A percentile compares a stretch with the other conserved stretches of the same genome.
These are phyloP conservation scores for Eucalyptus pauciflora DNA, from an alignment of 345 rosid genomes.

Conservation along the genomic window DNA sequence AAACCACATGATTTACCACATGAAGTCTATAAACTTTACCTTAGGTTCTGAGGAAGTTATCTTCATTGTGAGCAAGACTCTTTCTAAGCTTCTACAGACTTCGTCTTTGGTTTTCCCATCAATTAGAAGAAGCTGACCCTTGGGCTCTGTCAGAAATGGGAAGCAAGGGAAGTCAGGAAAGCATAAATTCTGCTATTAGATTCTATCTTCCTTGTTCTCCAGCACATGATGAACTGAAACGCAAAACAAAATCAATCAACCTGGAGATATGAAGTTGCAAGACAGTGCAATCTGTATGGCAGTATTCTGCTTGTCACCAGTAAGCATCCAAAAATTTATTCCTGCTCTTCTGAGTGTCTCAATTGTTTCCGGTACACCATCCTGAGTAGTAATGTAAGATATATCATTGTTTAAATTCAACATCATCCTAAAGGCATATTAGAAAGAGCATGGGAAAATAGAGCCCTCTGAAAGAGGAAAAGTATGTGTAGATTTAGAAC, in stretches of 20 bases:
- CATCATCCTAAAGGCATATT: background rate
- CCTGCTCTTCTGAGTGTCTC: slow-evolving; percentile 92
- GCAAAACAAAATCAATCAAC: slow-evolving; percentile 18
- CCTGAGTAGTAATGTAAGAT: slow-evolving; percentile 28
- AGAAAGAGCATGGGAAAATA: background rate
- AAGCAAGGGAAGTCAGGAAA: background rate
- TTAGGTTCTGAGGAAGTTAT: slow-evolving; percentile 83
- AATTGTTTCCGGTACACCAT: slow-evolving; percentile 97
- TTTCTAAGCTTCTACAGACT: slow-evolving; percentile 79
- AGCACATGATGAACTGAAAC: background rate
- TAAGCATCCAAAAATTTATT: slow-evolving; percentile 97
- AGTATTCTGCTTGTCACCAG: slow-evolving; percentile 95
- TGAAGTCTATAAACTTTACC: slow-evolving; percentile 30
- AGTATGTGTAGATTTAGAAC: background rate
- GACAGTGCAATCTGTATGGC: slow-evolving; percentile 99
- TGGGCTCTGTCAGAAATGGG: slow-evolving; percentile 52
- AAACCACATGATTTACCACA: background rate
- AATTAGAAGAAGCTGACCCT: slow-evolving; percentile 90
- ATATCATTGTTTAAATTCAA: background rate
- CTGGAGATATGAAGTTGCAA: slow-evolving; percentile 96
- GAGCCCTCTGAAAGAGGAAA: background rate
- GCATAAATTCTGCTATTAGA: background rate
- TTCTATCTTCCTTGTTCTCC: background rate
- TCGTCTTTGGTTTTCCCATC: slow-evolving; percentile 92
- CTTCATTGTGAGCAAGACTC: slow-evolving; percentile 96